phyloP scores from a whole-genome alignment of 306 rosid species.

The Acacia crassicarpa region DNA sequence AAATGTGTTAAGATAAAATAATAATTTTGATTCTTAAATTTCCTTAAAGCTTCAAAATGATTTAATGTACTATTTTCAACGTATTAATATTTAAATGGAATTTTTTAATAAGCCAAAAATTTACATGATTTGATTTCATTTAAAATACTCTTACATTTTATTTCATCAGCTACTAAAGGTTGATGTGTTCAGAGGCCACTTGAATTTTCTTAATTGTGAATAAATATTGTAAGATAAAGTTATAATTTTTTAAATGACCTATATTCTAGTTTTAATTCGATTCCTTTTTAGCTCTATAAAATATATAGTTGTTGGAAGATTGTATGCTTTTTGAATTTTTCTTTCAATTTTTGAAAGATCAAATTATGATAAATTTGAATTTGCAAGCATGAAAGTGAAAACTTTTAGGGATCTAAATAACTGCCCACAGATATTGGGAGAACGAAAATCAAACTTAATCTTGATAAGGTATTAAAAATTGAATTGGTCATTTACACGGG shows the following conservation, averaged over 20 bases:
- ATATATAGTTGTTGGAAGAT: neutral
- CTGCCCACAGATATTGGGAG: neutral
- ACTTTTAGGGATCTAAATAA: neutral
- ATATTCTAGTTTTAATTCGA: neutral
- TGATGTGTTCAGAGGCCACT: neutral
- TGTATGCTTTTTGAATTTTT: neutral
- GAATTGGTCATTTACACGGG: too few species aligned
- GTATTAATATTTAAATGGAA: too few species aligned
- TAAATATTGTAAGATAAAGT: neutral
- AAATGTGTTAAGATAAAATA: too few species aligned
- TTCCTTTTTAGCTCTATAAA: neutral
- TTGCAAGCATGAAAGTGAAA: neutral
- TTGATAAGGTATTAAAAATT: neutral
- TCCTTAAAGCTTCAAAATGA: too few species aligned
- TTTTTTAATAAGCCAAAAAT: neutral
- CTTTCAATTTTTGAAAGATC: neutral
- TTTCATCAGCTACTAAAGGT: too few species aligned
- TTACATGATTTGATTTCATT: neutral
- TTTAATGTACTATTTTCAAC: too few species aligned
- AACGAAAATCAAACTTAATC: neutral
- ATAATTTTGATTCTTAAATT: too few species aligned
- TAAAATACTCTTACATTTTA: neutral
- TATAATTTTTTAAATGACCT: neutral
- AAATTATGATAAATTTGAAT: neutral
- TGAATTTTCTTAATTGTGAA: neutral